These are phyloP conservation scores for Lobulomyces angularis DNA, from an alignment of 192 early-diverging fungal species.

Conservation along the genomic window DNA sequence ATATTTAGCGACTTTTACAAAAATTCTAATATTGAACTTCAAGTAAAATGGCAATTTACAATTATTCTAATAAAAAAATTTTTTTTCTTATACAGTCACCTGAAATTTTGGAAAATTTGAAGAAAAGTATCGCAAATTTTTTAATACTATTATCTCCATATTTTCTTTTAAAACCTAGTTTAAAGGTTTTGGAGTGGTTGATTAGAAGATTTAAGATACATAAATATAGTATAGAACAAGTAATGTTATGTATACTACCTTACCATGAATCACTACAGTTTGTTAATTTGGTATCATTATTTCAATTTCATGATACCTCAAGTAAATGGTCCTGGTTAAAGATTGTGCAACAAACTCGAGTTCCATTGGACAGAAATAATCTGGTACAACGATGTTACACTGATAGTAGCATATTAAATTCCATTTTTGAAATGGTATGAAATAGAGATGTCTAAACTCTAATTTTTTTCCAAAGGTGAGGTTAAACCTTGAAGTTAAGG, in stretches of 20 bases:
- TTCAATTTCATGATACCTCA: slow-evolving; percentile 13
- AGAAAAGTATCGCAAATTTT: slow-evolving; percentile 62
- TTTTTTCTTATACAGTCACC: slow-evolving; percentile 37
- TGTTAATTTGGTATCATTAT: slow-evolving; percentile 63
- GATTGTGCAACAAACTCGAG: slow-evolving; percentile 34
- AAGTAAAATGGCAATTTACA: slow-evolving; percentile 22
- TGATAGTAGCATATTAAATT: slow-evolving; percentile 61
- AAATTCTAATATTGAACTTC: slow-evolving; percentile 61
- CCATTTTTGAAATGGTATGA: slow-evolving; percentile 59
- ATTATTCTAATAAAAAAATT: slow-evolving; percentile 3
- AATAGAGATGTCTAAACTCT: not conserved
- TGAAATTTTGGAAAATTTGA: slow-evolving; percentile 66
- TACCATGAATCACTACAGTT: slow-evolving; percentile 90
- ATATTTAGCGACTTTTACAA: slow-evolving; percentile 76
- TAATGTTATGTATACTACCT: slow-evolving; percentile 70
- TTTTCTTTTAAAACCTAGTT: slow-evolving; percentile 69
- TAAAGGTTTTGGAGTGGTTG: slow-evolving; percentile 88
- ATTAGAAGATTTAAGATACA: slow-evolving; percentile 74
- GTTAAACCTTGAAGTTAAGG: slow-evolving; percentile 4
- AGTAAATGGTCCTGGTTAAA: slow-evolving; percentile 44
- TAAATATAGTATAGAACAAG: slow-evolving; percentile 69
- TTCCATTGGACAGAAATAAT: slow-evolving; percentile 54
- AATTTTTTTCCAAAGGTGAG: not conserved
- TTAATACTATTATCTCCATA: slow-evolving; percentile 69
- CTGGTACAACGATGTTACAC: slow-evolving; percentile 56